Evolutionary conservation across 768 basidiomycete species (phyloP), one percentile per base, ranked within the genome.

Genomic region (Dentipellis sp.): DNA sequence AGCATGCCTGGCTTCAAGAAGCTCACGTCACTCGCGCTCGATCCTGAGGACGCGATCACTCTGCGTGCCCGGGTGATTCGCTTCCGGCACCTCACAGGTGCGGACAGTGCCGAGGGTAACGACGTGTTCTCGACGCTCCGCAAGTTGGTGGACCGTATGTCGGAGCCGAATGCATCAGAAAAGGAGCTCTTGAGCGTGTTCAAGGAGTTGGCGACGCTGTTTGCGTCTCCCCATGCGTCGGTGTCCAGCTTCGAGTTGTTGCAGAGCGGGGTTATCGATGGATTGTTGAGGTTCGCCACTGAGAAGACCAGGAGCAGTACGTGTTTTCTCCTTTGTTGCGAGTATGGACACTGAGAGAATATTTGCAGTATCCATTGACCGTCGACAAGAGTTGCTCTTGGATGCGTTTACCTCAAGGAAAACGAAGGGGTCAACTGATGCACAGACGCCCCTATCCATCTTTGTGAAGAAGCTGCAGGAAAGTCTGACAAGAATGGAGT

Each of bases 401-500:
- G 86, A 91, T 54, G 81, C 88, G 2, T 89, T 99, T 66, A 79
- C 81, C 35, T 71, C 74, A 23, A 78, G 79, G 42, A 74, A 76
- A 59, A 67, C 73, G 23, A 81, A 77, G 61, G 69, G 67, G 8
- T 57, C 78, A 53, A 71, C 58, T 38, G 66, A 68, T 52, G 72
- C 64, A 21, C 84, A 80, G 67, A 83, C 78, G 8, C 82, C 81
- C 0, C 83, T 97, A 42, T 69, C 83, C 1, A 77, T 86, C 10
- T 79, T 99, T 36, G 92, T 98, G 53, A 97, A 95, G 77, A 94
- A 95, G 62, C 70, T 99, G 36, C 97, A 98, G 68, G 97, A 99
- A 71, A 91, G 88, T 67, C 71, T 99, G 21, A 97, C 97, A 10
- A 76, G 93, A 62, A 88, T 97, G 83, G 97, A 99, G 67, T 84